Evolutionary conservation across 2,329 filamentous ascomycete genomes (phyloP).

Genomic region (Penicillium sp.): DNA sequence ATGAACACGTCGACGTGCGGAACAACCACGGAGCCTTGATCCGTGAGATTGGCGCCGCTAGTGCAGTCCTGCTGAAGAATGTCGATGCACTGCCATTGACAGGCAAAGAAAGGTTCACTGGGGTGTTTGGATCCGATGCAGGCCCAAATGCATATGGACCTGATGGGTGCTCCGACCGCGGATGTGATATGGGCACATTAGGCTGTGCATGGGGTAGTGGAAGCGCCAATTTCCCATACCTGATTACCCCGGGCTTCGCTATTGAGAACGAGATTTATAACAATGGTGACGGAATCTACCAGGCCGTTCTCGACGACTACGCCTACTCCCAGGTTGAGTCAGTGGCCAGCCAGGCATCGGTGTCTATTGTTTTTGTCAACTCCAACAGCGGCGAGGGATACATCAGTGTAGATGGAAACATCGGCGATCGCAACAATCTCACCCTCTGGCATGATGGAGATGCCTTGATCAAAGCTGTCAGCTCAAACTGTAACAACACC

Average conservation of each 20-base stretch:
- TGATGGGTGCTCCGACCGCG: conserved; percentile 8
- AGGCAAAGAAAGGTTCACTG: conserved; percentile 42
- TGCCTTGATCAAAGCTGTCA: conserved; percentile 79
- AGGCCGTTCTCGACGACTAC: conserved; percentile 19
- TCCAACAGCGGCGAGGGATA: conserved; percentile 10
- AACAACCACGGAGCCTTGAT: conserved; percentile 68
- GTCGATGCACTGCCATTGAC: conserved; percentile 48
- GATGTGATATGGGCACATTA: conserved; percentile 7
- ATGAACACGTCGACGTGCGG: conserved; percentile 57
- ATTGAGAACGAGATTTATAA: conserved; percentile 22
- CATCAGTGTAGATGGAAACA: conserved; percentile 21
- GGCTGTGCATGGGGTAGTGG: conserved; percentile 9
- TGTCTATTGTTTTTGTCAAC: conserved; percentile 7
- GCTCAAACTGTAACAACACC: conserved; percentile 72
- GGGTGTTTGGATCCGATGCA: conserved; percentile 52
- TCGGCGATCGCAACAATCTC: conserved; percentile 42
- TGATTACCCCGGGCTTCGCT: conserved; percentile 25
- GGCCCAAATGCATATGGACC: conserved; percentile 32
- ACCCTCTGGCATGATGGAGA: conserved; percentile 71
- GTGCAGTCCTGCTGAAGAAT: conserved; percentile 68
- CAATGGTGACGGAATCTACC: conserved; percentile 16
- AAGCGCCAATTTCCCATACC: conserved; percentile 15
- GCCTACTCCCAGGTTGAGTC: conserved; percentile 45
- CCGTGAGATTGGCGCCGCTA: conserved; percentile 71
- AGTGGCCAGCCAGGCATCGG: conserved; percentile 71